A percentile compares a stretch with the other conserved stretches of the same genome.
Evolutionary conservation across 2,329 filamentous ascomycete genomes (phyloP).

Genomic region (Simplicillium sp.): DNA sequence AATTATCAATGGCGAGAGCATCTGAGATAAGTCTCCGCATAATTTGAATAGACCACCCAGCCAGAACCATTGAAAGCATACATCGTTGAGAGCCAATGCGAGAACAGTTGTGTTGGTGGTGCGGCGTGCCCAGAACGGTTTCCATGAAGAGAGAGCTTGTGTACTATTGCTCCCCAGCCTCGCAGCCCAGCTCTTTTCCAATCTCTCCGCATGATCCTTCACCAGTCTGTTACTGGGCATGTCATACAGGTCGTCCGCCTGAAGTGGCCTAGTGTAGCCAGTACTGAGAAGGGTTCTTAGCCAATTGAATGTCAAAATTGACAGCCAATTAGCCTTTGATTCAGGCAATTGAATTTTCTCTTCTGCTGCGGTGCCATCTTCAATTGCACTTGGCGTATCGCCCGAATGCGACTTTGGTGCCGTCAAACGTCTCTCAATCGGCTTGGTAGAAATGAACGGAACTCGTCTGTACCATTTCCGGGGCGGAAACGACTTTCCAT

Average conservation of each 20-base stretch:
- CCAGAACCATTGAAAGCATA: constrained; percentile 20
- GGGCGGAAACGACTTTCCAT: constrained; percentile 15
- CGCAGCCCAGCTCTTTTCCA: constrained; percentile 12
- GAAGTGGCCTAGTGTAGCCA: constrained; percentile 11
- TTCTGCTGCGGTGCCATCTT: neutral
- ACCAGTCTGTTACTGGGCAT: constrained; percentile 6
- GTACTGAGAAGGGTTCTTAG: constrained; percentile 11
- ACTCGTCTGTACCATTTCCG: constrained; percentile 21
- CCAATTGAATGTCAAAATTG: constrained; percentile 14
- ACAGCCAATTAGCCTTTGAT: constrained; percentile 10
- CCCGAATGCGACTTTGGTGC: neutral
- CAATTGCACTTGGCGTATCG: neutral
- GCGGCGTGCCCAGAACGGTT: constrained; percentile 16
- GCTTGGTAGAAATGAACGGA: constrained; percentile 16
- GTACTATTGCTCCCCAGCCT: constrained; percentile 10
- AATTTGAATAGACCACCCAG: constrained; percentile 16
- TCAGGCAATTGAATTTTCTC: constrained; percentile 10
- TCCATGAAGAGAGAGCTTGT: constrained; percentile 4
- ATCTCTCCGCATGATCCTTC: constrained; percentile 11
- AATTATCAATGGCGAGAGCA: constrained; percentile 15
- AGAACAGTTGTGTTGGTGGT: constrained; percentile 15
- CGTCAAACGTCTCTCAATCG: constrained; percentile 10
- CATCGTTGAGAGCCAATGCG: constrained; percentile 17
- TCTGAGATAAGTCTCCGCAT: constrained; percentile 14
- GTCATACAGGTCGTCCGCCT: constrained; percentile 11